These are phyloP conservation scores for Talaromyces proteolyticus DNA, from an alignment of 495 filamentous ascomycete species.

Conservation along the genomic window DNA sequence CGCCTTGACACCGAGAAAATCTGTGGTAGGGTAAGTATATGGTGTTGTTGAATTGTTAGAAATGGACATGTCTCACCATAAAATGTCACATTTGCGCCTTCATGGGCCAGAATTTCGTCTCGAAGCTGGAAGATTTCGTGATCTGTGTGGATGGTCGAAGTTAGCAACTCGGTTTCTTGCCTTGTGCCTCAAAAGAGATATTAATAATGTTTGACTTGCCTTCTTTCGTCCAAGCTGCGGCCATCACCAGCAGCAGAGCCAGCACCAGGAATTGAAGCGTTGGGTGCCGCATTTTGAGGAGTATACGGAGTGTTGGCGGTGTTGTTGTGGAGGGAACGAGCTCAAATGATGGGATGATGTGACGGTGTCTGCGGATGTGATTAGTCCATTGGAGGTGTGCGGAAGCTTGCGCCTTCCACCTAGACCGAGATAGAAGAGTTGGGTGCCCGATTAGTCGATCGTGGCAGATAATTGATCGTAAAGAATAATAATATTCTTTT, in stretches of 20 bases:
- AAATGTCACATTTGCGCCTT: conserved; percentile 82
- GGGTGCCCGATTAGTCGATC: too few species aligned
- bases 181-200: background rate
- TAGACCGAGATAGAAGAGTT: too few species aligned
- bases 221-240: conserved; percentile 79
- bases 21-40: conserved; percentile 24
- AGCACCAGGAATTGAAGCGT: conserved; percentile 25
- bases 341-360: too few species aligned
- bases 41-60: background rate
- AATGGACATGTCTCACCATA: conserved; percentile 51
- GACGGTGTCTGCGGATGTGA: too few species aligned
- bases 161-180: background rate
- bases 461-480: too few species aligned
- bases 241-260: conserved; percentile 48
- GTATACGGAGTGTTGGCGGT: background rate
- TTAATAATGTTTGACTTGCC: conserved; percentile 40
- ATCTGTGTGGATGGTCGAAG: conserved; percentile 52
- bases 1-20: conserved; percentile 72
- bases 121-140: conserved; percentile 94
- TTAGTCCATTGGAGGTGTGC: too few species aligned
- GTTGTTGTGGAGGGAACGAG: too few species aligned
- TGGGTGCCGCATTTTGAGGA: conserved; percentile 29
- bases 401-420: too few species aligned
- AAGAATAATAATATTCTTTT: too few species aligned
- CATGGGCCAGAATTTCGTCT: conserved; percentile 71